Evolutionary conservation across 2,329 filamentous ascomycete species (phyloP), one percentile per base, ranked within the genome.

Genomic region (Pseudogymnoascus sp.): DNA sequence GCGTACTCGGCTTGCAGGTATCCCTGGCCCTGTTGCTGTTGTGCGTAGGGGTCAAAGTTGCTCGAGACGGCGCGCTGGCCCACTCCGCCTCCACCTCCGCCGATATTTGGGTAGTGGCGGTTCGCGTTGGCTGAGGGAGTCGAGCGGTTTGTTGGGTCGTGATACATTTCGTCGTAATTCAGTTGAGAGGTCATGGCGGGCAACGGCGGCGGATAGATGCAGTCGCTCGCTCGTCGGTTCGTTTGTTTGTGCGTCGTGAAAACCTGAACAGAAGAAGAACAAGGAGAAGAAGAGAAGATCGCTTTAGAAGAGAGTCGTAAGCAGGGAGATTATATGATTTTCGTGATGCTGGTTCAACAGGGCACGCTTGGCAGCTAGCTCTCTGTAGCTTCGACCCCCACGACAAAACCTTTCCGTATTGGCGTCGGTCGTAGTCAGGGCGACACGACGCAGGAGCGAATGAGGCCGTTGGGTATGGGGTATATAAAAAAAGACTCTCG

Each of bases 121-220:
- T 59, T 59, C 53, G 53, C 8, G 26, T 37, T 37, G 6, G 19
- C 19, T 59, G 14, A 14, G 10, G 33, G 28, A n/a, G 53, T 59
- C 41, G 41, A 46, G 53, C 53, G 53, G 53, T 37, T 31, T 59
- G 53, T 37, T 59, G 53, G 53, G 53, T 59, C 53, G 53, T 59
- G 26, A 33, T 33, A 31, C 53, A 59, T 59, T 31, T 59, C 53
- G 26, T 59, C 53, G 53, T 59, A 59, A 31, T 59, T 31, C 28
- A 59, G 53, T 59, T 59, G 53, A 31, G 53, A 59, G 28, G 53
- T 37, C 53, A 59, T 59, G 33, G 11, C 53, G 53, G 33, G 33
- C 28, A 31, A 37, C 53, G 53, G 33, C 33, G 53, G 33, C 53
- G 41, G 41, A 46, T 46, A 46, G 41, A 46, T 46, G 41, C 41